Evolutionary conservation across 768 basidiomycete genomes (phyloP).

Genomic region (Tylopilus rubrobrunneus): DNA sequence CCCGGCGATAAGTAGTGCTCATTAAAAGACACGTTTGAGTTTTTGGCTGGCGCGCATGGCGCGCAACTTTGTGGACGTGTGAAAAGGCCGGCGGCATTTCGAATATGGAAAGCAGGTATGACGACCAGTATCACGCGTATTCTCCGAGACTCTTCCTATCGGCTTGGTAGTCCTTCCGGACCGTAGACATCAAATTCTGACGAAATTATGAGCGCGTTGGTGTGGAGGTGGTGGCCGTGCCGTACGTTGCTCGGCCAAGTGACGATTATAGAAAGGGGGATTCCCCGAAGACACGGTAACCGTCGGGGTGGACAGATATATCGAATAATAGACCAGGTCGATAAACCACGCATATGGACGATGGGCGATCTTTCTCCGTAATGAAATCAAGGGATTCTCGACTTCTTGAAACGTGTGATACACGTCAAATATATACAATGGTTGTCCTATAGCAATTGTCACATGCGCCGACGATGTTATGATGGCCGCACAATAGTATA

Average conservation of each 20-base stretch:
- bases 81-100: slow-evolving; percentile 8
- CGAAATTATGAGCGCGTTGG: too few relatives aligned
- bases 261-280: neutral
- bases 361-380: slow-evolving; percentile 14
- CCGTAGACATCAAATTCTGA: neutral
- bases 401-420: slow-evolving; percentile 13
- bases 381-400: slow-evolving; percentile 10
- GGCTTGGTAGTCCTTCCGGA: slow-evolving; percentile 1
- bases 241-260: neutral
- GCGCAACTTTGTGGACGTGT: slow-evolving; percentile 8
- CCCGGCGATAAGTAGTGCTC: neutral
- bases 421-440: slow-evolving; percentile 4
- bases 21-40: slow-evolving; percentile 8
- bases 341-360: neutral
- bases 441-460: neutral
- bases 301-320: neutral
- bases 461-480: neutral
- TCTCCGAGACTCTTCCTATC: neutral
- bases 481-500: neutral
- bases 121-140: neutral
- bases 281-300: neutral
- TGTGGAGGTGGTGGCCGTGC: neutral
- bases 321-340: slow-evolving; percentile 9
- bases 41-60: neutral
- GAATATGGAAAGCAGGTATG: neutral